Base-by-base conservation (phyloP, 495 filamentous ascomycete genomes). In the Xylaria palmicola region DNA sequence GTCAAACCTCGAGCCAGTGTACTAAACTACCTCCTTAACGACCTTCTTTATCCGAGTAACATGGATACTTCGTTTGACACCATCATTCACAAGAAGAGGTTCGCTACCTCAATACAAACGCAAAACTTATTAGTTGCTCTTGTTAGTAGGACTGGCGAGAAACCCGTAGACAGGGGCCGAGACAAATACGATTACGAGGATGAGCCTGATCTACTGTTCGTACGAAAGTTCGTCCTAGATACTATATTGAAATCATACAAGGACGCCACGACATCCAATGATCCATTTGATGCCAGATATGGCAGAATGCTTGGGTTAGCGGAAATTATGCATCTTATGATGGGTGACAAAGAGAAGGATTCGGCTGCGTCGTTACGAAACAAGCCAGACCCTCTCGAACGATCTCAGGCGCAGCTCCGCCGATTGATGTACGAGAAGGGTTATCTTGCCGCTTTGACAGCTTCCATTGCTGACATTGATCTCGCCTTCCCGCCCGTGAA, bases 361-460 rank as follows among this genome's bases (percentile, higher is more conserved):
- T 44, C 69, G 72, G 73, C 64, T 67, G 67, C 62, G 15, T 27
- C 68, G 22, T 60, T 67, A 41, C 60, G 69, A 49, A 41, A 43
- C 68, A 22, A 30, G 39, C 53, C 65, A 29, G 65, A 69, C 15
- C 36, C 70, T 13, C 51, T 77, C 36, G 75, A 71, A 19, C 63
- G 77, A 9, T 83, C 87, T 4, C 85, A 90, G 39, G 85, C 87
- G 66, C 90, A 93, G 63, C 83, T 99, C 60, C 90, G 88, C 17
- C 92, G 89, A 66, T 85, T 97, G 39, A 99, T 99, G 94, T 97
- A 96, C 64, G 95, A 98, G 74, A 98, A 97, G 71, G 90, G 93
- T 55, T 98, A 94, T 72, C 91, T 98, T 54, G 79, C 87, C 24
- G 85, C 91, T 5, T 76, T 99, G 40, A 97, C 93, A 4, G 81